Evolutionary conservation across 352 stramenopile species (phyloP).

Genomic region (Pythium utonaiense): DNA sequence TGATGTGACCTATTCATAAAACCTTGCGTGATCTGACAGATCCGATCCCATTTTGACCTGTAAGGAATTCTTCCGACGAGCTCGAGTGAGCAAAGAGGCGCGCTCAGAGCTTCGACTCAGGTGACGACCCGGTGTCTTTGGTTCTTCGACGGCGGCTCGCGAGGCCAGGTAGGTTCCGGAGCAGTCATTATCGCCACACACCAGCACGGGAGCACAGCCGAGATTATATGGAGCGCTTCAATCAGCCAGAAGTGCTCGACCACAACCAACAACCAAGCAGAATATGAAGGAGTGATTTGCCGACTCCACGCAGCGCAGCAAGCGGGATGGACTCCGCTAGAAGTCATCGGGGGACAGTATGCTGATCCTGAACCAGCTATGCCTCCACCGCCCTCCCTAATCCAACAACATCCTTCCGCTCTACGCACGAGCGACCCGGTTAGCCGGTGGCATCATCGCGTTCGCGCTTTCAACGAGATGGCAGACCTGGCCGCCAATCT

Average conservation of each 20-base stretch:
- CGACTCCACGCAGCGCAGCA: not conserved
- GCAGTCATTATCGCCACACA: not conserved
- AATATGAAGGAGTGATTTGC: slow-evolving; percentile 1
- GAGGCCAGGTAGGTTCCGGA: not conserved
- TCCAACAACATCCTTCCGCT: not conserved
- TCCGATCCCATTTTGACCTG: no score
- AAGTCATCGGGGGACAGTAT: slow-evolving; percentile 11
- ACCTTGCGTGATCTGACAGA: no score
- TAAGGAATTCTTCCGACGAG: no score
- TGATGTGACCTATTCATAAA: no score
- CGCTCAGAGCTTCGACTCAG: no score
- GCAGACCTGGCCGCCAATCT: slow-evolving; percentile 8
- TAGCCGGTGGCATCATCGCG: slow-evolving; percentile 5
- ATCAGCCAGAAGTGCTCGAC: not conserved
- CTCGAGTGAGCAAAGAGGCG: no score
- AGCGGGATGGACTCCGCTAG: not conserved
- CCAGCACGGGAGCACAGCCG: not conserved
- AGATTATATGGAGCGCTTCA: slow-evolving; percentile 5
- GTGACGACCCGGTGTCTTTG: no score
- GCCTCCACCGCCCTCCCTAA: not conserved
- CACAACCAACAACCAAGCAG: slow-evolving; percentile 16
- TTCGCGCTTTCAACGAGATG: slow-evolving; percentile 18
- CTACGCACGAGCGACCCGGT: not conserved
- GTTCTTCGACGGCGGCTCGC: slow-evolving; percentile 13
- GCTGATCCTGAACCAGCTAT: slow-evolving; percentile 3